phyloP scores from a whole-genome alignment of 148 eudicot genomes.

The Vaccinium myrtillus region DNA sequence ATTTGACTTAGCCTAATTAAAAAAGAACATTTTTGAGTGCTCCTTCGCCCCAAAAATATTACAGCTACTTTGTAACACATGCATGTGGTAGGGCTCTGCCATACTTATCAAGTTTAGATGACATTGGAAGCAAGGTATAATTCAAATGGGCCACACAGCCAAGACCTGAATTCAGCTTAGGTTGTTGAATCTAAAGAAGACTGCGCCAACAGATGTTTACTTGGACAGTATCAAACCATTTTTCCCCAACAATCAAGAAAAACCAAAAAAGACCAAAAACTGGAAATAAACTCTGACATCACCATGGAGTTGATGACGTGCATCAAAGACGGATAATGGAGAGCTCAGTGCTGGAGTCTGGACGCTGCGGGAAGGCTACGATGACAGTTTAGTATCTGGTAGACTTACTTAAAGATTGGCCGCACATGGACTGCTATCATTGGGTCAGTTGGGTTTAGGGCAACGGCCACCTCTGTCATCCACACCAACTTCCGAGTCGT shows the following conservation, averaged over 20 bases:
- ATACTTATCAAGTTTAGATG: background rate
- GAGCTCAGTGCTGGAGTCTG: conserved; percentile 47
- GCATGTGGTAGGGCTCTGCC: background rate
- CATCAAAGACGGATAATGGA: conserved; percentile 71
- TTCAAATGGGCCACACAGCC: background rate
- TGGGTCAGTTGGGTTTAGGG: conserved; percentile 69
- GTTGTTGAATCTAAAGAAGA: background rate
- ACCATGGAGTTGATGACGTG: conserved; percentile 87
- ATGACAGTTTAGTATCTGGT: conserved; percentile 78
- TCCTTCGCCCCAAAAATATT: no score
- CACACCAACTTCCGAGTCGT: conserved; percentile 59
- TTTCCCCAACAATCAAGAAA: no score
- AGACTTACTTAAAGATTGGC: conserved; percentile 90
- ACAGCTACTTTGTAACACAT: no score
- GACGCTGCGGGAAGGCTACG: conserved; percentile 57
- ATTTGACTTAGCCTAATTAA: no score
- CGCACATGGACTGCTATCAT: conserved; percentile 79
- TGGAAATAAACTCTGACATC: conserved; percentile 23
- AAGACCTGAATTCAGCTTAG: background rate
- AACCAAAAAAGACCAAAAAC: no score
- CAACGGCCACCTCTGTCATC: conserved; percentile 83
- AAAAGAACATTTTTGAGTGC: no score
- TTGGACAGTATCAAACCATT: background rate
- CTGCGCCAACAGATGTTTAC: background rate
- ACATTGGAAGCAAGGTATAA: background rate